phyloP scores from a whole-genome alignment of 1,139 yeast species.

The Taphrina communis region DNA sequence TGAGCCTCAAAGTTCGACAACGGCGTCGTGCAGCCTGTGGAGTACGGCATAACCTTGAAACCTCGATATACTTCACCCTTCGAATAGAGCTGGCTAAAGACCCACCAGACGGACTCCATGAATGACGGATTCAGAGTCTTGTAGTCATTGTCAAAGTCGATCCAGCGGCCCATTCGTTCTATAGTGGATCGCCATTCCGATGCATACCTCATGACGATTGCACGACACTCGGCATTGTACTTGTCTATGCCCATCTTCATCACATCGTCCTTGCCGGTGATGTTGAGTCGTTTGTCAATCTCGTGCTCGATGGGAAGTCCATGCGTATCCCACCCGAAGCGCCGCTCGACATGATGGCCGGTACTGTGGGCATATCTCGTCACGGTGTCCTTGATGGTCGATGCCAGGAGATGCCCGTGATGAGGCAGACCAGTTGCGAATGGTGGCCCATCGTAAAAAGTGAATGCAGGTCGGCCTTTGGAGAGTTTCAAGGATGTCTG shows the following conservation, averaged over 20 bases:
- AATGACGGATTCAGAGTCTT: constrained; percentile 93
- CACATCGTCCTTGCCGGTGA: constrained; percentile 92
- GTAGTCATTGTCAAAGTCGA: constrained; percentile 97
- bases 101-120: constrained; percentile 99
- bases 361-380: constrained; percentile 98
- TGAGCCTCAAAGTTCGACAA: constrained; percentile 97
- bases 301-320: constrained; percentile 98
- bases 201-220: constrained; percentile 97
- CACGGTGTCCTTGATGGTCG: constrained; percentile 84
- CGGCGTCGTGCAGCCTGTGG: constrained; percentile 96
- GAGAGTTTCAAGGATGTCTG: constrained; percentile 83
- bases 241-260: constrained; percentile 80
- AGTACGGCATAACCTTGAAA: constrained; percentile 96
- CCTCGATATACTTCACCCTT: constrained; percentile 93
- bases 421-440: constrained; percentile 96
- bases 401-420: constrained; percentile 94
- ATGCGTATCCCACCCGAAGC: constrained; percentile 99
- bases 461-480: constrained; percentile 81
- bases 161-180: constrained; percentile 97
- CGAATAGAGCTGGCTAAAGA: constrained; percentile 81
- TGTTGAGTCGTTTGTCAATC: constrained; percentile 94
- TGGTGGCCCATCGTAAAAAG: constrained; percentile 99
- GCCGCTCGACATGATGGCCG: constrained; percentile 92
- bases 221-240: constrained; percentile 91
- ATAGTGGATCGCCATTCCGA: constrained; percentile 92